Evolutionary conservation across 2,329 filamentous ascomycete species (phyloP), one percentile per base, ranked within the genome.

Genomic region (Pseudocercospora pini-densiflorae): DNA sequence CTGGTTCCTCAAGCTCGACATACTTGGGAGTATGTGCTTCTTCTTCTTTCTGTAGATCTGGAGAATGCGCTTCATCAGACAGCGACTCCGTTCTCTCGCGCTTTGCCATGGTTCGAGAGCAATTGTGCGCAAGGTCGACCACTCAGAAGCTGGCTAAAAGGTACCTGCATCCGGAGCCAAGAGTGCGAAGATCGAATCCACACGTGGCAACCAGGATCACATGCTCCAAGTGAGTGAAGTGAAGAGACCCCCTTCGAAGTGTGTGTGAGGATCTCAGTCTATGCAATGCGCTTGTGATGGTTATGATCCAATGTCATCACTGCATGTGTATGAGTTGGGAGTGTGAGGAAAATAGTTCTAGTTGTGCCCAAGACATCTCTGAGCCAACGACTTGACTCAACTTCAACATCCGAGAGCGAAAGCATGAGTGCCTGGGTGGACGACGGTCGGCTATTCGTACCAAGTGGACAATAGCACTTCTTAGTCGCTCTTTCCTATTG

Each of bases 1-100:
- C 27, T 6, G 55, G 9, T 8, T 75, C 71, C 61, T 91, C 89
- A 68, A 92, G 80, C 71, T 89, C 87, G 67, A 80, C 76, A 66
- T 83, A 81, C 70, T 84, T 85, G 67, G 77, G 70, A 7, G 75
- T 72, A 24, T 72, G 73, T n/a, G 47, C 65, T 40, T 59, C 29
- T 9, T 36, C 49, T 16, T 64, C 65, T 49, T 40, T 36, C 21
- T 51, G 36, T 24, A 36, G 51, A n/a, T 63, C 47, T 9, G 66
- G 79, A 78, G 51, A 54, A 65, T 84, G 85, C 70, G 81, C 82
- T 78, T 82, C 80, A 77, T 47, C 29, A n/a, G 63, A 59, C 24
- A 61, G 43, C 19, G 63, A 65, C 16, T 51, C 21, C n/a, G 61
- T 57, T 43, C 65, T 55, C 45, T 53, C 47, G 12, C 65, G 65